Evolutionary conservation across 306 rosid species (phyloP), one percentile per base, ranked within the genome.

Genomic region (Castanea mollissima): DNA sequence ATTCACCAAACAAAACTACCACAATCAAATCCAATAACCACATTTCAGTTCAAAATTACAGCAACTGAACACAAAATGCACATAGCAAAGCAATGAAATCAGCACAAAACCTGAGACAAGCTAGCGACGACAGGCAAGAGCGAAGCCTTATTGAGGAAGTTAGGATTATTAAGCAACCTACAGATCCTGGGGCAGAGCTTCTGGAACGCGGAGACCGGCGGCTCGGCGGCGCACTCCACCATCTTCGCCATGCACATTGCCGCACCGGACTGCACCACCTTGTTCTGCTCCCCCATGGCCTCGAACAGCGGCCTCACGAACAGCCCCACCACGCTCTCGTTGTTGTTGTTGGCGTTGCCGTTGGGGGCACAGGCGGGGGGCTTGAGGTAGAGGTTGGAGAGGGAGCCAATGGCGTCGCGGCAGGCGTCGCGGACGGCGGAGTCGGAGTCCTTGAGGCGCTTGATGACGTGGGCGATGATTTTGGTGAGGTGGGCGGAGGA

Each of bases 121-220:
- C 88, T 90, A 20, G 91, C 85, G 59, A 96, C 94, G 68, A 96
- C 96, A 4, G 97, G 90, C 74, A 96, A 81, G 74, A 96, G 88
- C 8, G 99, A 81, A 32, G 94, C 89, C 73, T 90, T 96, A 1
- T 96, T 92, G 88, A 89, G 79, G 78, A 96, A 93, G 81, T 96
- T 91, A 20, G 97, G 96, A 73, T 81, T 91, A 75, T 82, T 90
- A 35, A 96, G 90, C 76, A 96, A 74, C 85, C 93, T 93, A 80
- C 90, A 96, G 88, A 96, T 93, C 97, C 92, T 93, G 1, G 96
- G 97, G 77, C 98, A 96, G 4, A 96, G 88, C 89, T 90, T 96
- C 88, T 93, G 98, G 65, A 96, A 96, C 29, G 93, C 84, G 0
- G 83, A 27, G 21, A 89, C 85, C 4, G 96, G 96, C 10, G 86